phyloP scores from a whole-genome alignment of 1,139 yeast genomes.

The Yamadazyma oceani region DNA sequence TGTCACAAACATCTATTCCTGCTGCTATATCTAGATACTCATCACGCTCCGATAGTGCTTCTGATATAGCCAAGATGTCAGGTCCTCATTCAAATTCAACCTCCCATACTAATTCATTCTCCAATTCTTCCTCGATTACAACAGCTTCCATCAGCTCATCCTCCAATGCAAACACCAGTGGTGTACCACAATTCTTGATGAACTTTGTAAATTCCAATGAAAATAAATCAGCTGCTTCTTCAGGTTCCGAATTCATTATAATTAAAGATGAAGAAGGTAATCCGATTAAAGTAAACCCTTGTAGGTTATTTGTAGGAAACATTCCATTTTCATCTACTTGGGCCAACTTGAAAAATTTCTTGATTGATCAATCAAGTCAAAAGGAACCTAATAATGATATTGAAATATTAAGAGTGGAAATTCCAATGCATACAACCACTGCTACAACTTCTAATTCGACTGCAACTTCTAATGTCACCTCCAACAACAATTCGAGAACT shows the following conservation, averaged over 20 bases:
- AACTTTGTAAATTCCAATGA: conserved; percentile 22
- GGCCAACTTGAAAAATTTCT: conserved; percentile 52
- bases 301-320: conserved; percentile 52
- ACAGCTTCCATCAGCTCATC: conserved; percentile 7
- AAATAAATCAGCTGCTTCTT: conserved; percentile 1
- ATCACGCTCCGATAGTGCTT: background rate
- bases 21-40: conserved; percentile 1
- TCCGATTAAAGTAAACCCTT: conserved; percentile 34
- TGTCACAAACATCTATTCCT: background rate
- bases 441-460: conserved; percentile 10
- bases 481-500: background rate
- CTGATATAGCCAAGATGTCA: conserved; percentile 1
- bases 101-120: conserved; percentile 1
- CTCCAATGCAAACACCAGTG: conserved; percentile 11
- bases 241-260: conserved; percentile 17
- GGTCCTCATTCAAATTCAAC: conserved; percentile 1
- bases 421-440: conserved; percentile 40
- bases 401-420: conserved; percentile 52
- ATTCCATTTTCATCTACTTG: conserved; percentile 59
- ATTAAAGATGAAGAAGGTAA: conserved; percentile 32
- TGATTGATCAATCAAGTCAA: conserved; percentile 37
- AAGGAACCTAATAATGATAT: conserved; percentile 28
- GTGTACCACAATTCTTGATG: conserved; percentile 33
- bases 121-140: conserved; percentile 5
- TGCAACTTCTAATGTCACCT: conserved; percentile 2